Evolutionary conservation across 305 asterid genomes (phyloP), one percentile per base, ranked within the genome.

Genomic region (Fraxinus floribunda): DNA sequence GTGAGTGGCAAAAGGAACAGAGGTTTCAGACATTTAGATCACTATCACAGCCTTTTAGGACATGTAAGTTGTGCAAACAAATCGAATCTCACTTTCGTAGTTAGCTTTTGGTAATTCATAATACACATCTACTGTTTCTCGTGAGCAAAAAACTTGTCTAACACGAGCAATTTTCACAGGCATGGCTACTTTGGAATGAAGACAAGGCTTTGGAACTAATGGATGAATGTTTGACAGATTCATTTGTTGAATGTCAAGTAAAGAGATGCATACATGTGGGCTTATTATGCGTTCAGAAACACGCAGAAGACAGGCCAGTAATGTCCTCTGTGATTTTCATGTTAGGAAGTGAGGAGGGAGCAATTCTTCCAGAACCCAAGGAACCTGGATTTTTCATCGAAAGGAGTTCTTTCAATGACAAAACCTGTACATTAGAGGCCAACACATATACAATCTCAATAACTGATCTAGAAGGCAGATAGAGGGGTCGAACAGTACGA

Each of bases 1-100:
- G 83, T 86, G 11, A 87, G 88, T 6, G 91, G 90, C 8, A 79
- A 77, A 72, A 88, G 79, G 85, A 90, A 88, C 78, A 82, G 84
- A 30, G 83, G 77, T 52, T 90, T 87, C 55, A 72, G 7, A 15
- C 70, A 88, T 44, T 4, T 26, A 0, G 68, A 88, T 44, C 83
- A 88, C 68, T 26, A 44, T 44, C 84, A 81, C 5, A 87, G 68
- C 62, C 93, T 90, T 73, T 15, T 87, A 22, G 91, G 90, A 55
- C 87, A 87, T 84, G 90, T 90, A 85, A 81, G 86, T 70, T 22
- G 46, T 18, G 22, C 39, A 11, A 35, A 52, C 64, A 71, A 46
- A 76, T 34, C 16, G 11, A 39, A 6, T 20, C 24, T 82, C 38
- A 24, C 41, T 55, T 36, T 29, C 49, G 35, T 38, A 20, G 18